Evolutionary conservation across 1,284 basidiomycete species (phyloP).

Genomic region (Leccinum variabile): DNA sequence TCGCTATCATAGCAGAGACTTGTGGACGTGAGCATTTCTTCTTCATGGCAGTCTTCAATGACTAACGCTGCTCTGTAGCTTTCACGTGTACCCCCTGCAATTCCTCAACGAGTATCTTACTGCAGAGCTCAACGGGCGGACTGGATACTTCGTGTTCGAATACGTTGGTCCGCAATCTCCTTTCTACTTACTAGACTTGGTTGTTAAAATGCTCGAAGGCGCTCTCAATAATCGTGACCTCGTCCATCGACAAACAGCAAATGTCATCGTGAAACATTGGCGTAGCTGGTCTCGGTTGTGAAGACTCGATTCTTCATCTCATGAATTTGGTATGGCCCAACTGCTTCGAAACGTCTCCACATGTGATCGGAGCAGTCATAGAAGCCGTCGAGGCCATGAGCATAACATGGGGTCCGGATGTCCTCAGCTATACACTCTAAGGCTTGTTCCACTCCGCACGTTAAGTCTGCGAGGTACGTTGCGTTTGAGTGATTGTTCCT

Average conservation of each 20-base stretch:
- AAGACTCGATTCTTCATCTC: too few species aligned
- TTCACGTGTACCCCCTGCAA: constrained; percentile 99
- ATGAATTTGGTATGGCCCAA: too few species aligned
- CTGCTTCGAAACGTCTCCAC: too few species aligned
- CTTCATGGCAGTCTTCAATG: constrained; percentile 2
- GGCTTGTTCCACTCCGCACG: constrained; percentile 76
- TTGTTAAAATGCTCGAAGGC: constrained; percentile 98
- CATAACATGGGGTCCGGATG: constrained; percentile 33
- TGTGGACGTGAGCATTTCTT: constrained; percentile 75
- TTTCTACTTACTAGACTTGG: constrained; percentile 99
- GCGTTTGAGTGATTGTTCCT: constrained; percentile 9
- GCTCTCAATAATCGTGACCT: constrained; percentile 97
- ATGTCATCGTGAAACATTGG: constrained; percentile 99
- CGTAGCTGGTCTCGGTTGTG: constrained; percentile 88
- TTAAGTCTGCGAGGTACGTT: constrained; percentile 90
- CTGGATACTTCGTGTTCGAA: constrained; percentile 99
- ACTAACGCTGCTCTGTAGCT: constrained; percentile 46
- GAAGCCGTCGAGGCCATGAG: too few species aligned
- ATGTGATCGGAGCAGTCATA: too few species aligned
- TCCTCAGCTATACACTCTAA: too few species aligned
- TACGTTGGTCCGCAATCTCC: constrained; percentile 99
- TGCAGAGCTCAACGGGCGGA: constrained; percentile 96
- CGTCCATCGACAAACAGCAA: constrained; percentile 97
- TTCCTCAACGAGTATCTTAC: constrained; percentile 98
- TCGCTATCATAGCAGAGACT: constrained; percentile 96